phyloP scores from a whole-genome alignment of 1,284 basidiomycete species.

The Leccinum angustisporum region DNA sequence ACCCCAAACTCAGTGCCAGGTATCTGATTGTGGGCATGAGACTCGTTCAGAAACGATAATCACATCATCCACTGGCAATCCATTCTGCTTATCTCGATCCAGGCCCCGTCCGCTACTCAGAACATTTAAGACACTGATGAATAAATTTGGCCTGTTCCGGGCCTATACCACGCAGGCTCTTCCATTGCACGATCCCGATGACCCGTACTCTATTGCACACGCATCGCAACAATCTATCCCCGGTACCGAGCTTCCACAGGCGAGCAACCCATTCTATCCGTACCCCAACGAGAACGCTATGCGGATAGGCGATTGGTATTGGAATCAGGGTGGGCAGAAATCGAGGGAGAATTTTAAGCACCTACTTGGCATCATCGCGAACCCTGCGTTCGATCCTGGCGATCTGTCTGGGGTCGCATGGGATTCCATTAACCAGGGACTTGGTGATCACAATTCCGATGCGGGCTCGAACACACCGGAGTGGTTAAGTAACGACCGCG shows the following conservation, averaged over 20 bases:
- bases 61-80: neutral
- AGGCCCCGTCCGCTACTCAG: neutral
- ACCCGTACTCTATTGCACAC: neutral
- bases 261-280: neutral
- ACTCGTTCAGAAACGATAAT: neutral
- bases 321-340: neutral
- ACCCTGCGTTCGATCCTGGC: neutral
- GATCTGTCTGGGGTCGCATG: neutral
- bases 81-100: neutral
- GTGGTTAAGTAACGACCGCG: neutral
- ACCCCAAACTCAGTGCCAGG: neutral
- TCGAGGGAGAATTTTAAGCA: neutral
- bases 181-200: neutral
- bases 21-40: too few species aligned
- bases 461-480: neutral
- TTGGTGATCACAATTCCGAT: neutral
- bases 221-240: neutral
- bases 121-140: neutral
- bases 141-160: neutral
- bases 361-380: neutral
- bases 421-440: neutral
- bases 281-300: neutral
- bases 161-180: neutral
- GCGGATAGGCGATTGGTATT: neutral
- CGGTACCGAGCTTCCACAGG: neutral